Base-by-base conservation (phyloP, 768 basidiomycete genomes). In the Hericium coralloides region DNA sequence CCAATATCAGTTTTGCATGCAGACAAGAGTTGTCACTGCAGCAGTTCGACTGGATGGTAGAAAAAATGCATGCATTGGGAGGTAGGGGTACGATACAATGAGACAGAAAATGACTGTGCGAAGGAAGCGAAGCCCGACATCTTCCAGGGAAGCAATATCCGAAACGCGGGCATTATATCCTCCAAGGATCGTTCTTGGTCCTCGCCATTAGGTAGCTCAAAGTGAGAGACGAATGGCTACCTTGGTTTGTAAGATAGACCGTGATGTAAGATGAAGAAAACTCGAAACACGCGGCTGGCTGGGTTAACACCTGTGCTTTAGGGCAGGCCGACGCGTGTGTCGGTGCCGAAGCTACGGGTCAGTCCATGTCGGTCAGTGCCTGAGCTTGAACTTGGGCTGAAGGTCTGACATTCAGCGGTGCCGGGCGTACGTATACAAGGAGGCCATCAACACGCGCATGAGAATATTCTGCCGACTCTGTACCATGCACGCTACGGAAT, bases 201-300 rank as follows among this genome's bases (percentile, higher is more conserved):
- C 75, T 79, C 77, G 82, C 87, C 87, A 90, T 91, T 89, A 82
- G 76, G 85, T 75, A 69, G 68, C 72, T 64, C 76, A 75, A 76
- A 76, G 74, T 74, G 60, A 53, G 66, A 64, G 62, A 58, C 55
- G 65, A 61, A 72, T 75, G 71, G 76, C 71, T 76, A 78, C 74
- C 84, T 83, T 86, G 85, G 86, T 83, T 87, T 76, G 7, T 72
- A 67, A 76, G 77, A 78, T 72, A 72, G 75, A 81, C 79, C 82
- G 63, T 67, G 65, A 73, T 80, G 79, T 77, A 81, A 80, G 78
- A 75, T 72, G 63, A 62, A 68, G 60, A 68, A 64, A 61, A 59
- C 59, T 60, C 52, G 51, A 18, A 4, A n/a, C 25, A 17, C 14
- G 22, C 2, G 31, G 52, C 26, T 47, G 55, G 53, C 48, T 49